Evolutionary conservation across 148 eudicot genomes (phyloP), one percentile per base, ranked within the genome.

Genomic region (Rhododendron mucronatum): DNA sequence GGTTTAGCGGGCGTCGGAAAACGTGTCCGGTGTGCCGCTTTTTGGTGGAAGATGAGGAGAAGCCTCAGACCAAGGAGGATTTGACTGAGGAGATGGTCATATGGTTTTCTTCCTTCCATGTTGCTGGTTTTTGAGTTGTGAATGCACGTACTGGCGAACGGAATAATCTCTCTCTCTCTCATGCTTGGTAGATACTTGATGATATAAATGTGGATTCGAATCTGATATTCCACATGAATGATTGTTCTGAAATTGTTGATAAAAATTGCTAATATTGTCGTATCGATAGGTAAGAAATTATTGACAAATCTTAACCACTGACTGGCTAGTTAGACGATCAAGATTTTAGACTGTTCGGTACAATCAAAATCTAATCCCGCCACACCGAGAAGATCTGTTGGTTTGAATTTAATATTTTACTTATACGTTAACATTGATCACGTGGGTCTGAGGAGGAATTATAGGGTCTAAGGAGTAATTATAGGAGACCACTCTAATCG

Each of bases 61-160:
- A 28, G 51, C 13, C 80, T 73, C 75, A 14, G 59, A 90, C 63
- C 7, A 86, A 82, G 41, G 92, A 89, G 44, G 91, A 81, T 47
- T 57, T 93, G 11, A 95, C 95, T 0, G 94, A 91, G 50, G 98
- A 95, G 30, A 91, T 96, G 98, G 85, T 92, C 16, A 89, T 92
- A 28, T 96, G 99, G 99, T 96, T 95, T 88, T 95, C 98, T 87
- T 94, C 98, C 61, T 95, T 96, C 67, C 96, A 96, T 91, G 92
- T 90, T 63, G 95, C 95, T 88, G 95, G 95, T 6, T 93, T 93
- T 33, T 90, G 90, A 90, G 33, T 61, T 69, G 16, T 13, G 33
- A 53, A 61, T 10, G 13, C 69, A 50, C 65, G 45, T 6, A 5
- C 45, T 21, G 9, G 5, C 30, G 39, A 82, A 59, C 84, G 21